Conservation (phyloP, 2,329 filamentous ascomycete species). For the Colletotrichum sublineola region DNA sequence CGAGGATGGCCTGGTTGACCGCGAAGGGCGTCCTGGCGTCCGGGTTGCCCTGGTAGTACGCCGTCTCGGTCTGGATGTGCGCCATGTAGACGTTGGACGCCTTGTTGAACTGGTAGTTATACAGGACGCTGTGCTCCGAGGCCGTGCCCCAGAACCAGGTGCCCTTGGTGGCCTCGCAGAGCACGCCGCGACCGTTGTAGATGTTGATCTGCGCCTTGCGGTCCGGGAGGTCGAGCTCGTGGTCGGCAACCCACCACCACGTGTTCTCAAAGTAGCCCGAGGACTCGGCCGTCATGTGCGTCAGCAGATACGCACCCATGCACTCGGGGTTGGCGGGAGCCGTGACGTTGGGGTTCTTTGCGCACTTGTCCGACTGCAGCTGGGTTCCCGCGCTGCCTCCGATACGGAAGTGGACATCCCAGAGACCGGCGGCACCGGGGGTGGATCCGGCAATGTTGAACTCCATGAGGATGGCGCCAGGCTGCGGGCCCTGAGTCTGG, state of each 20-base stretch:
- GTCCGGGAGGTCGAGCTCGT: constrained; percentile 83
- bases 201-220: constrained; percentile 82
- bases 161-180: constrained; percentile 80
- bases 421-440: constrained; percentile 82
- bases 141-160: constrained; percentile 86
- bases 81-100: constrained; percentile 86
- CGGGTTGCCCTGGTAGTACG: constrained; percentile 89
- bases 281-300: constrained; percentile 73
- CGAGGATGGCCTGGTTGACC: constrained; percentile 66
- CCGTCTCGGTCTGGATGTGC: constrained; percentile 89
- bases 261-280: constrained; percentile 88
- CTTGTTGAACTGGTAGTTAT: constrained; percentile 87
- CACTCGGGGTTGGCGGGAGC: constrained; percentile 76
- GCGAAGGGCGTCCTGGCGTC: constrained; percentile 76
- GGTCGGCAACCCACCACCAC: constrained; percentile 92
- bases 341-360: constrained; percentile 77
- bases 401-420: constrained; percentile 96
- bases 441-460: constrained; percentile 83
- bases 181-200: constrained; percentile 88
- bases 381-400: constrained; percentile 88
- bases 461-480: constrained; percentile 90
- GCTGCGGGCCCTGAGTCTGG: constrained; percentile 83
- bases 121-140: constrained; percentile 75
- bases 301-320: constrained; percentile 78
- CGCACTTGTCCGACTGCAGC: constrained; percentile 83